Evolutionary conservation across 495 filamentous ascomycete species (phyloP).

Genomic region (Tuber microsphaerosporum): DNA sequence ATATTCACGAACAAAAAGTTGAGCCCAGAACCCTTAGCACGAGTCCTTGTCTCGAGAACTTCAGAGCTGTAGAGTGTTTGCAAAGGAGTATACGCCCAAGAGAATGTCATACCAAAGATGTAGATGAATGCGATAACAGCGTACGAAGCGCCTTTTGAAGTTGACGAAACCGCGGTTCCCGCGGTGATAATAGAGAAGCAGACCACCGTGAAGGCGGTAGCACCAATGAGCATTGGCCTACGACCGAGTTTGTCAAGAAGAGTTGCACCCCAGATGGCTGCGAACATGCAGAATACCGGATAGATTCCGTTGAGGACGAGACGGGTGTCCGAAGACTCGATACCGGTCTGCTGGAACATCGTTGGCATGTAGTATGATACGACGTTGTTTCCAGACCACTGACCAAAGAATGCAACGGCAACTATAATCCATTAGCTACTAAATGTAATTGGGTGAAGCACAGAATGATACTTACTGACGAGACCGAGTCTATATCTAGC

Average conservation of each 20-base stretch:
- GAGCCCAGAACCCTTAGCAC: slow-evolving; percentile 49
- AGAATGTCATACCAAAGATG: slow-evolving; percentile 59
- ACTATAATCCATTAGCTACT: slow-evolving; percentile 21
- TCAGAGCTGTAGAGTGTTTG: slow-evolving; percentile 46
- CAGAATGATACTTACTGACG: slow-evolving; percentile 32
- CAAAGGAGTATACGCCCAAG: slow-evolving; percentile 57
- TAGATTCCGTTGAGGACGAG: slow-evolving; percentile 55
- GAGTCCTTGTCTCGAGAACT: slow-evolving; percentile 46
- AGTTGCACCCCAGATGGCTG: slow-evolving; percentile 53
- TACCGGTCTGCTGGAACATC: slow-evolving; percentile 50
- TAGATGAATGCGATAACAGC: slow-evolving; percentile 60
- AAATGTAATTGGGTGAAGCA: too few relatives aligned
- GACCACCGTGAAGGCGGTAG: slow-evolving; percentile 44
- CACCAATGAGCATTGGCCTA: slow-evolving; percentile 50
- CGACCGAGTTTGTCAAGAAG: slow-evolving; percentile 52
- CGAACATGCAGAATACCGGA: slow-evolving; percentile 52
- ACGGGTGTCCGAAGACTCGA: slow-evolving; percentile 50
- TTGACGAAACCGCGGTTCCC: slow-evolving; percentile 47
- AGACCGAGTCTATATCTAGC: slow-evolving; percentile 48
- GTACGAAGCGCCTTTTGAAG: slow-evolving; percentile 47
- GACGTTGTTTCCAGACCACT: slow-evolving; percentile 47
- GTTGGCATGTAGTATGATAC: slow-evolving; percentile 46
- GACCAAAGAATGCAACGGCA: slow-evolving; percentile 49
- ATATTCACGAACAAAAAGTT: slow-evolving; percentile 44
- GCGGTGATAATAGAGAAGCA: slow-evolving; percentile 52